A percentile compares a stretch with the other conserved stretches of the same genome.
phyloP scores from a whole-genome alignment of 257 asterid species.

The Salvia hispanica region DNA sequence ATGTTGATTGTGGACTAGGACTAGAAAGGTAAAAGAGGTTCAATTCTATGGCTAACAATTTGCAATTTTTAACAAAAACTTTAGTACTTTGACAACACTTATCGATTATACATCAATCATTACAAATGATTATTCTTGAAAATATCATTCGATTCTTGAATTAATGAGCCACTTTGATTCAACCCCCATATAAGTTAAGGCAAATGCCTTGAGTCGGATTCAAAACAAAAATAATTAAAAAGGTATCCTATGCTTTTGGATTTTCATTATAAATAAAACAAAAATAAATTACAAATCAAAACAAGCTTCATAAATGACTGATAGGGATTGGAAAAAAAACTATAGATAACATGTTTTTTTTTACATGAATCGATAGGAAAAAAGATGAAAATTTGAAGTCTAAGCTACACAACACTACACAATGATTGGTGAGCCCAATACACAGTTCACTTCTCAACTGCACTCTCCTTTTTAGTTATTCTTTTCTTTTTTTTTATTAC shows the following conservation, averaged over 20 bases:
- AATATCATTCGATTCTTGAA: not conserved
- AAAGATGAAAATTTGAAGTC: conserved; percentile 23
- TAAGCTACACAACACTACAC: conserved; percentile 32
- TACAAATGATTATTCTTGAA: not conserved
- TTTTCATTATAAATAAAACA: not conserved
- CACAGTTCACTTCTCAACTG: conserved; percentile 36
- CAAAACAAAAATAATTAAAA: not conserved
- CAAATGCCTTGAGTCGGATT: not conserved
- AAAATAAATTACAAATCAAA: not conserved
- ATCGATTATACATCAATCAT: not conserved
- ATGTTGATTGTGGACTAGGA: conserved; percentile 15
- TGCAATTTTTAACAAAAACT: no score
- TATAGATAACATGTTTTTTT: no score
- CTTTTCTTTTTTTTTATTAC: conserved; percentile 19
- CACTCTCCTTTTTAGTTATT: conserved; percentile 14
- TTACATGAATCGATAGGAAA: no score
- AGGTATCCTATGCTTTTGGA: conserved; percentile 24
- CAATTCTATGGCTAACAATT: not conserved
- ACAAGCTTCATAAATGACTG: not conserved
- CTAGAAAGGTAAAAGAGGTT: not conserved
- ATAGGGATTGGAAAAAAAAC: not conserved
- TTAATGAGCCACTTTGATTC: not conserved
- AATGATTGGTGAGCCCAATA: conserved; percentile 24
- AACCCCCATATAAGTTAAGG: no score
- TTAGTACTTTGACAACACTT: not conserved